A percentile compares a stretch with the other conserved stretches of the same genome.
Evolutionary conservation across 805 yeast genomes (phyloP).

Genomic region (Cyberlindnera maritima): DNA sequence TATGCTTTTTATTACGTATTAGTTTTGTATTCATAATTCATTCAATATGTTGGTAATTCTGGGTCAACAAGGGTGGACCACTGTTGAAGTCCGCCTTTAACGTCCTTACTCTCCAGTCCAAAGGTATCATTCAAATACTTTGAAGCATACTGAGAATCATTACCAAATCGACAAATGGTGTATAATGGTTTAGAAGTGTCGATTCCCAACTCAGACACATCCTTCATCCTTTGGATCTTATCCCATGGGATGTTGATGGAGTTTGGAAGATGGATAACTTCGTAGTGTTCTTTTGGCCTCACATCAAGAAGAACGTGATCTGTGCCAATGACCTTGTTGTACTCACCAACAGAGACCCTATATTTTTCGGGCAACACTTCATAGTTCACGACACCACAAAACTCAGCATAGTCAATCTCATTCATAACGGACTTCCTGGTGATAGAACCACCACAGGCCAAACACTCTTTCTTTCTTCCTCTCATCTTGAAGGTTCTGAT

Average conservation of each 20-base stretch:
- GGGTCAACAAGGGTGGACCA: constrained; percentile 67
- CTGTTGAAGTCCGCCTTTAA: constrained; percentile 71
- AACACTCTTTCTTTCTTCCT: constrained; percentile 56
- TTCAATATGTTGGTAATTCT: constrained; percentile 59
- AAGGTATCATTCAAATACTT: constrained; percentile 48
- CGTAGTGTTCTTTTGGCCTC: constrained; percentile 74
- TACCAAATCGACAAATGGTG: constrained; percentile 84
- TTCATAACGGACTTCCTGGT: constrained; percentile 43
- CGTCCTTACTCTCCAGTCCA: constrained; percentile 55
- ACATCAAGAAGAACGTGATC: constrained; percentile 62
- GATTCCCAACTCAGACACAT: constrained; percentile 28
- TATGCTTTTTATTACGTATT: too few species aligned
- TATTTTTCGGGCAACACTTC: constrained; percentile 42
- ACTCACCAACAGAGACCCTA: constrained; percentile 46
- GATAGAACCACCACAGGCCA: constrained; percentile 55
- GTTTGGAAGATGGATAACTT: constrained; percentile 56
- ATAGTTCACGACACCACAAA: constrained; percentile 65
- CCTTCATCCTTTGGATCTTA: constrained; percentile 36
- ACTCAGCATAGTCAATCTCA: constrained; percentile 58
- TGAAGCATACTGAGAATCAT: constrained; percentile 84
- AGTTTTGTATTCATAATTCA: constrained; percentile 45
- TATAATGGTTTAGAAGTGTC: constrained; percentile 39
- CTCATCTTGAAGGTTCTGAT: constrained; percentile 81
- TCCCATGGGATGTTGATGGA: constrained; percentile 66
- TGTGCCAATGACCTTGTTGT: constrained; percentile 17